Evolutionary conservation across 495 filamentous ascomycete genomes (phyloP), one percentile per base, ranked within the genome.

Genomic region (Mytilinidion resinicola): DNA sequence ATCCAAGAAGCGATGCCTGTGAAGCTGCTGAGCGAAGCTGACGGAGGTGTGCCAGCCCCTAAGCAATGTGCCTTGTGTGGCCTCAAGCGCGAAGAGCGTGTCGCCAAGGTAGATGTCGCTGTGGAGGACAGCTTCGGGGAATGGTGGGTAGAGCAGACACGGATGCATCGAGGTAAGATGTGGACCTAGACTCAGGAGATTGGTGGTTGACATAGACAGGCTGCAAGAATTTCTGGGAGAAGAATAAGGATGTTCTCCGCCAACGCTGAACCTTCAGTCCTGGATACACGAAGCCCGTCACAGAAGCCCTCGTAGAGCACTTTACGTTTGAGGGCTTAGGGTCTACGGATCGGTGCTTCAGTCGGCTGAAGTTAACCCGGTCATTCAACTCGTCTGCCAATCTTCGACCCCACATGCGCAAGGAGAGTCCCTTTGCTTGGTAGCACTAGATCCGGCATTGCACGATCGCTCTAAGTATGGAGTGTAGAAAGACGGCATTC

Each of bases 71-170:
- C 88, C 51, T 77, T 98, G 20, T 98, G 93, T 73, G 90, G 90
- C 1, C 73, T 97, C 61, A 91, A 85, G 72, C 75, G 91, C 63
- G 88, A 95, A 44, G 93, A 98, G 74, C 77, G 91, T 37, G 74
- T 96, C 17, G 69, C 76, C 1, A 84, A 80, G 62, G 76, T 95
- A 33, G 91, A 96, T 70, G 76, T 85, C 30, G 76, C 83, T 54
- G 85, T 95, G 17, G 82, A 89, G 61, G 93, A 96, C 74, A 90
- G 85, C 70, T 91, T 95, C 75, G 89, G 89, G 39, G 91, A 96
- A 72, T 96, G 90, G 90, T 98, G 93, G 93, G 78, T 86, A 12
- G 88, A 95, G 37, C 85, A 91, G 85, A 87, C 43, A 87, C 96
- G 56, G 33, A 73, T 73, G 70, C 72, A 74, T 59, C 49, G 61